phyloP scores from a whole-genome alignment of 768 basidiomycete species.

The Heimioporus sp. region DNA sequence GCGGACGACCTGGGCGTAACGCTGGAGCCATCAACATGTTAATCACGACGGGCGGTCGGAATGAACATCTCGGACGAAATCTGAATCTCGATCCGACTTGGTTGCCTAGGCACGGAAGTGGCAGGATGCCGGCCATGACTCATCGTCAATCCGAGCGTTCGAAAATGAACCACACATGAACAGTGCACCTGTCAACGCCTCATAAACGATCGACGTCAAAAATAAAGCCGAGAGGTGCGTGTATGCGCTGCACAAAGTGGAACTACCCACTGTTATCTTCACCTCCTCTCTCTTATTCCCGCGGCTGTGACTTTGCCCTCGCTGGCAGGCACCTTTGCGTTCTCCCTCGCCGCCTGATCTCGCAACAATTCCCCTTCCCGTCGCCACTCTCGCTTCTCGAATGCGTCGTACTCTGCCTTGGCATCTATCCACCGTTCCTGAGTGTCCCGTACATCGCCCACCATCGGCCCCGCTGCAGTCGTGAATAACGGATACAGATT shows the following conservation, averaged over 20 bases:
- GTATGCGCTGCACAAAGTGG: background rate
- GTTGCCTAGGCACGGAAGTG: too few relatives aligned
- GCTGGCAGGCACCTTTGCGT: background rate
- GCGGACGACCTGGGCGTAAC: too few relatives aligned
- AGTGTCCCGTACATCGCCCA: conserved; percentile 65
- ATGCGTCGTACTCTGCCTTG: conserved; percentile 77
- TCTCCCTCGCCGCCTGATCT: conserved; percentile 20
- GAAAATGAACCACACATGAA: too few relatives aligned
- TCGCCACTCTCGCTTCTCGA: conserved; percentile 75
- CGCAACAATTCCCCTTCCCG: conserved; percentile 57
- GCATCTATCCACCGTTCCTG: conserved; percentile 96
- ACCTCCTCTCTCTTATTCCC: conserved; percentile 30
- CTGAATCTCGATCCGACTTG: too few relatives aligned
- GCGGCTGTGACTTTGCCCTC: conserved; percentile 4
- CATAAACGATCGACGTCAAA: too few relatives aligned
- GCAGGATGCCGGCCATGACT: too few relatives aligned
- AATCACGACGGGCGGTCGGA: too few relatives aligned
- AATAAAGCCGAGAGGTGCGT: background rate
- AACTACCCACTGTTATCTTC: conserved; percentile 5
- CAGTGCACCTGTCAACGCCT: too few relatives aligned
- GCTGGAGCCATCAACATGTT: too few relatives aligned
- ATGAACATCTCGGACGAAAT: too few relatives aligned
- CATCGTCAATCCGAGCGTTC: too few relatives aligned
- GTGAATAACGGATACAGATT: conserved; percentile 71
- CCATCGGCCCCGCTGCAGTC: conserved; percentile 54